Percentiles rank a stretch among this genome's conserved stretches.
These are phyloP conservation scores for Hypomyces rosellus DNA, from an alignment of 2,329 filamentous ascomycete genomes.

Conservation along the genomic window DNA sequence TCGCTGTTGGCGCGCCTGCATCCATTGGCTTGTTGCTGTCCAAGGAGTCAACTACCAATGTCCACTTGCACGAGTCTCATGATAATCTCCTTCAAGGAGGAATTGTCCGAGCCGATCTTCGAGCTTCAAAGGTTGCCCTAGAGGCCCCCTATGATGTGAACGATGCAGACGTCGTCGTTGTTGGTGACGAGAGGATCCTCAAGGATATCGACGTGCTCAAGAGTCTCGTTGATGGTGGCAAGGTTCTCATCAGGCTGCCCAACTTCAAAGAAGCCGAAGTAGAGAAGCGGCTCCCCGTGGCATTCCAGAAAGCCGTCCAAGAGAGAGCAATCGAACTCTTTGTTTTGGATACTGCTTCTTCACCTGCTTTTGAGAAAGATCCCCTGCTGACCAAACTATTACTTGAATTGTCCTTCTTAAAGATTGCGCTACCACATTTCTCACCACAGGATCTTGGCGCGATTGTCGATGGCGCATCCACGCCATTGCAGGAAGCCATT, in stretches of 20 bases:
- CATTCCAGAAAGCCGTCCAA: constrained; percentile 64
- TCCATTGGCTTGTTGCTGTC: constrained; percentile 56
- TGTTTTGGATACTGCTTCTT: constrained; percentile 65
- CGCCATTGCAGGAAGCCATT: constrained; percentile 48
- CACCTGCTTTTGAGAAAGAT: constrained; percentile 62
- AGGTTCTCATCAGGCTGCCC: constrained; percentile 68
- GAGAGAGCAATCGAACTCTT: constrained; percentile 66
- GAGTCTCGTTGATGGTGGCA: constrained; percentile 63
- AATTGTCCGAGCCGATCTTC: constrained; percentile 74
- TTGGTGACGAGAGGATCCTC: constrained; percentile 75
- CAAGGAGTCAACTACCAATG: constrained; percentile 62
- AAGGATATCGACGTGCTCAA: constrained; percentile 69
- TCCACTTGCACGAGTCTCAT: constrained; percentile 56
- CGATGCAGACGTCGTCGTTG: constrained; percentile 69
- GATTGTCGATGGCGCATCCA: constrained; percentile 46
- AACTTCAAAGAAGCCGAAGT: constrained; percentile 81
- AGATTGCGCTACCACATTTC: constrained; percentile 62
- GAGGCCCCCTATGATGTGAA: constrained; percentile 79
- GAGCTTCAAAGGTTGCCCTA: constrained; percentile 73
- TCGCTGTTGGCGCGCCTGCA: constrained; percentile 57
- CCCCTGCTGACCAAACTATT: constrained; percentile 59
- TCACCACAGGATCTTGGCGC: constrained; percentile 55
- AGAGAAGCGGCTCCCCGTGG: constrained; percentile 74
- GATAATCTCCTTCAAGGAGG: constrained; percentile 69
- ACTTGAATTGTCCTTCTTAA: constrained; percentile 76